phyloP scores from a whole-genome alignment of 148 eudicot species.

The Oxyria digyna region DNA sequence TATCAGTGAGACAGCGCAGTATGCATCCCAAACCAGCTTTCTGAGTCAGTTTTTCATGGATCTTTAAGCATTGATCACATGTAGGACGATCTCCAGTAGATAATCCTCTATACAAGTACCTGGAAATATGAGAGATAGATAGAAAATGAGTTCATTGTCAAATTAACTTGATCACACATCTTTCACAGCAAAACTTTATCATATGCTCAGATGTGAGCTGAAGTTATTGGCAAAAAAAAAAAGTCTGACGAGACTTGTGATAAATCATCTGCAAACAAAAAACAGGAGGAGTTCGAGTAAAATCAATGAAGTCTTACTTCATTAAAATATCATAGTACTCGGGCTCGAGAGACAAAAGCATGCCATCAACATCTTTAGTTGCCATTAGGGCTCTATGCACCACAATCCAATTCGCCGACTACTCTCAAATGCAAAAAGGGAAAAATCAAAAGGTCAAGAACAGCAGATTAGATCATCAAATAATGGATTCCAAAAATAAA shows the following conservation, averaged over 20 bases:
- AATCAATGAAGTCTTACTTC: conserved; percentile 36
- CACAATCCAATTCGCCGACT: conserved; percentile 97
- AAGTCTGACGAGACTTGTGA: background rate
- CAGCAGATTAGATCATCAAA: background rate
- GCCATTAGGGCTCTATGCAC: conserved; percentile 97
- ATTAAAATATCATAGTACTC: conserved; percentile 93
- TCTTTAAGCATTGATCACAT: conserved; percentile 84
- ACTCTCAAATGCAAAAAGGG: conserved; percentile 11
- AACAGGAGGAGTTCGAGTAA: background rate
- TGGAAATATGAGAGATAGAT: conserved; percentile 14
- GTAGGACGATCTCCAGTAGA: conserved; percentile 95
- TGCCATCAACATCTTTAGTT: conserved; percentile 79
- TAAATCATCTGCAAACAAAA: background rate
- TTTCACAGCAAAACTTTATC: background rate
- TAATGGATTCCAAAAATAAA: background rate
- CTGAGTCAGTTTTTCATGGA: conserved; percentile 85
- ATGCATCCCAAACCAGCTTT: conserved; percentile 95
- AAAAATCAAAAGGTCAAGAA: background rate
- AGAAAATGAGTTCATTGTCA: background rate
- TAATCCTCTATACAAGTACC: conserved; percentile 88
- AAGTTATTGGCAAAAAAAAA: no score
- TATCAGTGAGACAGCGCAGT: conserved; percentile 77
- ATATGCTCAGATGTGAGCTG: background rate
- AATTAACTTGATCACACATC: background rate
- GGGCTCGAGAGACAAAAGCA: conserved; percentile 74